Base-by-base conservation (phyloP, 345 rosid species). In the Salix exigua region DNA sequence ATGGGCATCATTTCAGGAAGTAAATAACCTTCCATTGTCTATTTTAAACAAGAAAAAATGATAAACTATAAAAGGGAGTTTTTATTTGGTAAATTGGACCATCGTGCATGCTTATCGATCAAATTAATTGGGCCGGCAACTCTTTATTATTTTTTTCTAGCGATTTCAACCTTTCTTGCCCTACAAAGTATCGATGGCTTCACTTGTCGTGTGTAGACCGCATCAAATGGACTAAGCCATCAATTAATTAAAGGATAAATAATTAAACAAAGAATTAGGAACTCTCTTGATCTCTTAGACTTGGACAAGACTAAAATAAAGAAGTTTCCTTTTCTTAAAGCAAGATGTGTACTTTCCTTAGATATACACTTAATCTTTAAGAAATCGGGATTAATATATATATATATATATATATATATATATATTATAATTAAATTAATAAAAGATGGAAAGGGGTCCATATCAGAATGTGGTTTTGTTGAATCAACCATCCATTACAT, bases 171-270 rank as follows among this genome's bases (percentile, higher is more conserved):
- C 1, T 55, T n/a, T 65, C 35, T 23, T 55, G 53, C 53, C 63
- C 72, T 68, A 30, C 35, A 70, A 80, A 58, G 63, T 21, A 69
- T 44, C 61, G 26, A 21, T 4, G 37, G 63, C 64, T 51, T 19
- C 10, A 19, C 50, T 46, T 46, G 50, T 17, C 50, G 69, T 77
- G 38, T n/a, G 11, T 28, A 48, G 68, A 76, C 62, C 74, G 73
- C 78, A 37, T 33, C 19, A 6, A 42, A n/a, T 58, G 62, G 16
- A 4, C 62, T n/a, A 58, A 1, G 62, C 14, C 62, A n/a, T n/a
- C 28, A 10, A 58, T 58, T n/a, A 46, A 25, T 70, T 13, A 21
- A 51, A 50, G 18, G 19, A 55, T 23, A 7, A 64, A 60, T 68
- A 66, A 7, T 42, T 9, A 55, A 55, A 58, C 62, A 58, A 58